Percentiles rank a stretch among this genome's conserved stretches.
Evolutionary conservation across 1,284 basidiomycete species (phyloP).

Genomic region (Athelia sp.): DNA sequence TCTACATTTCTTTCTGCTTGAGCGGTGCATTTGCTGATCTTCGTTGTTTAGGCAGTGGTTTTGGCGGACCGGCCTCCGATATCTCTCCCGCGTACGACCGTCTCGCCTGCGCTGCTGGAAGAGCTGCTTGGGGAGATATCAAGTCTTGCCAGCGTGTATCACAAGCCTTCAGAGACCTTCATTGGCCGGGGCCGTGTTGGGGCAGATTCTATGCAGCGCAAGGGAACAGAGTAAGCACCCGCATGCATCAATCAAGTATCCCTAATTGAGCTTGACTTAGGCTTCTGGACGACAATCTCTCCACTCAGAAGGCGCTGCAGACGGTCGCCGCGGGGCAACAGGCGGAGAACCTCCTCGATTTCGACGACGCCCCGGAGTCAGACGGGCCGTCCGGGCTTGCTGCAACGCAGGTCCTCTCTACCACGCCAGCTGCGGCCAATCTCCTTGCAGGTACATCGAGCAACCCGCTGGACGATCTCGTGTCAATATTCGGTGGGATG

Average conservation of each 20-base stretch:
- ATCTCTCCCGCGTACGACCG: slow-evolving; percentile 85
- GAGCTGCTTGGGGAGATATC: slow-evolving; percentile 89
- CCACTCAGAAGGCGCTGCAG: slow-evolving; percentile 80
- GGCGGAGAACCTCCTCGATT: slow-evolving; percentile 93
- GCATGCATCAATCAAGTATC: slow-evolving; percentile 2
- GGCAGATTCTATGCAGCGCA: slow-evolving; percentile 76
- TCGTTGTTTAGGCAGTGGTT: slow-evolving; percentile 76
- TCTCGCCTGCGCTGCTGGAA: slow-evolving; percentile 87
- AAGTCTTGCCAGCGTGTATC: slow-evolving; percentile 88
- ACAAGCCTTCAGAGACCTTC: slow-evolving; percentile 92
- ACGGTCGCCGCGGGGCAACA: slow-evolving; percentile 88
- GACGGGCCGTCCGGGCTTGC: slow-evolving; percentile 69
- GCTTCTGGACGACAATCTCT: slow-evolving; percentile 57
- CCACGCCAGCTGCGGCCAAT: slow-evolving; percentile 67
- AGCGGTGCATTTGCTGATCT: too few relatives aligned
- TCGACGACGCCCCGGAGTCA: slow-evolving; percentile 67
- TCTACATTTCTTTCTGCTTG: too few relatives aligned
- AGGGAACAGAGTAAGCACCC: slow-evolving; percentile 65
- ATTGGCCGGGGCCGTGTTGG: slow-evolving; percentile 83
- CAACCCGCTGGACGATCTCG: slow-evolving; percentile 89
- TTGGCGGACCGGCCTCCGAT: slow-evolving; percentile 91
- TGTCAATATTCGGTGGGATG: slow-evolving; percentile 77
- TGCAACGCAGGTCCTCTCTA: slow-evolving; percentile 65
- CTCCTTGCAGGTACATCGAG: slow-evolving; percentile 66
- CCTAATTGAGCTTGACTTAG: slow-evolving; percentile 21